phyloP scores from a whole-genome alignment of 1,284 basidiomycete genomes.

The Cystobasidiaceae sp. region DNA sequence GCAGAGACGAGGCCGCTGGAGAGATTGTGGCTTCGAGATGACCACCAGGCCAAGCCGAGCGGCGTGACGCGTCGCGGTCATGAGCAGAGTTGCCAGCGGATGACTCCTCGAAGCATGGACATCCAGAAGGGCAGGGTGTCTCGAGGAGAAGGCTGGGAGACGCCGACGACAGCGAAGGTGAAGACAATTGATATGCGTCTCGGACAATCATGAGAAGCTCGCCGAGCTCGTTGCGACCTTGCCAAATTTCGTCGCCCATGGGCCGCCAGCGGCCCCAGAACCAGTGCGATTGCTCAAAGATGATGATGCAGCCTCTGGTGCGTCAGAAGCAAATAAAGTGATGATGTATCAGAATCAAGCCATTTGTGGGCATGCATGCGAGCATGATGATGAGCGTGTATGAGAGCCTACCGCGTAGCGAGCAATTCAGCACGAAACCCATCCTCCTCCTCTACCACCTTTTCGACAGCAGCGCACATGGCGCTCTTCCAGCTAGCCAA shows the following conservation, averaged over 20 bases:
- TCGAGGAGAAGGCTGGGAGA: not conserved
- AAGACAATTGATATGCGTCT: not conserved
- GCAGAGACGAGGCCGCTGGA: no score
- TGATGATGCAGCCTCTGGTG: constrained; percentile 8
- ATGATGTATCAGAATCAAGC: not conserved
- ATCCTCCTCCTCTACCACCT: not conserved
- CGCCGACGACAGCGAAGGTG: not conserved
- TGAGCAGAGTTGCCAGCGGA: not conserved
- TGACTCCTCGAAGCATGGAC: not conserved
- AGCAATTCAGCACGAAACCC: not conserved
- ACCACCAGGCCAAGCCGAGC: not conserved
- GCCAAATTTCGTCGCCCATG: not conserved
- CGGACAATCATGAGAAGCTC: constrained; percentile 13
- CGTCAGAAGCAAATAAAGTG: not conserved
- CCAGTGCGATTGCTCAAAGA: constrained; percentile 11
- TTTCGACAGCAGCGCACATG: not conserved
- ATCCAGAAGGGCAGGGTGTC: not conserved
- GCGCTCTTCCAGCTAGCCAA: not conserved
- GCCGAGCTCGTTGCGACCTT: constrained; percentile 13
- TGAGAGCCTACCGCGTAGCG: not conserved
- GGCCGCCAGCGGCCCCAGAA: constrained; percentile 8
- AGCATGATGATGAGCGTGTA: not conserved
- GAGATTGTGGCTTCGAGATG: no score
- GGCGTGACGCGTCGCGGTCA: not conserved
- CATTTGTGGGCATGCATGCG: not conserved